Percentiles rank a stretch among this genome's conserved stretches.
Evolutionary conservation across 495 filamentous ascomycete genomes (phyloP).

Genomic region (Annulohypoxylon stygium): DNA sequence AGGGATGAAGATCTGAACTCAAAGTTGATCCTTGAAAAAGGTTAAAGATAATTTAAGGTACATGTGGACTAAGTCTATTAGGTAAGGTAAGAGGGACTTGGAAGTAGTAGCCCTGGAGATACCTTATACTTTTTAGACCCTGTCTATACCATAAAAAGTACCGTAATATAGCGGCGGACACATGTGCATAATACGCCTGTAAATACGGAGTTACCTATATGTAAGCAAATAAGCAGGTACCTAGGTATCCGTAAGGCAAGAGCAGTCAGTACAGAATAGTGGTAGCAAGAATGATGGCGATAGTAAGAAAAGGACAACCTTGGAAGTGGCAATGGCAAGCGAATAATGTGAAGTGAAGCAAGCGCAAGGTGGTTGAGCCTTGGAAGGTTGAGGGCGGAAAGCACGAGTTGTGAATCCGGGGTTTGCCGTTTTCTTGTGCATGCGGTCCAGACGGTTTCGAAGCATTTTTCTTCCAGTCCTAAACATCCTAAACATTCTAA

Average conservation of each 20-base stretch:
- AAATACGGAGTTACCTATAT: not conserved
- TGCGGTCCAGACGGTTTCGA: slow-evolving; percentile 17
- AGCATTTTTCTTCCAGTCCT: not conserved
- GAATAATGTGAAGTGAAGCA: too few relatives aligned
- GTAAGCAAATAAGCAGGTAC: not conserved
- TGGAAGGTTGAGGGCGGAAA: not conserved
- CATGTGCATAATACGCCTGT: not conserved
- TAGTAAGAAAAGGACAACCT: not conserved
- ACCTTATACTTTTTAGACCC: slow-evolving; percentile 4
- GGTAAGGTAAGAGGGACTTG: slow-evolving; percentile 13
- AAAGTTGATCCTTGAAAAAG: slow-evolving; percentile 7
- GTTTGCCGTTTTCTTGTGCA: slow-evolving; percentile 14
- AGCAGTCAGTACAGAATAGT: not conserved
- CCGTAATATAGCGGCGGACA: not conserved
- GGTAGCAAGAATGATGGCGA: not conserved
- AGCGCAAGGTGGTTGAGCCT: not conserved
- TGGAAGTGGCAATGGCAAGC: slow-evolving; percentile 5
- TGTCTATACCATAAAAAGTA: slow-evolving; percentile 11
- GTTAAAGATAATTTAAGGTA: slow-evolving; percentile 25
- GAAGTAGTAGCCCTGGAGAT: not conserved
- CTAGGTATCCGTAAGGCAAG: slow-evolving; percentile 1
- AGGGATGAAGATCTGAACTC: slow-evolving; percentile 20
- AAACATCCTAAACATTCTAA: slow-evolving; percentile 4
- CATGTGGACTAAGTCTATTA: slow-evolving; percentile 24
- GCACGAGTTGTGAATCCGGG: slow-evolving; percentile 4